Percentiles rank a stretch among this genome's conserved stretches.
These are phyloP conservation scores for Penicillium tannophilum DNA, from an alignment of 495 filamentous ascomycete species.

Conservation along the genomic window DNA sequence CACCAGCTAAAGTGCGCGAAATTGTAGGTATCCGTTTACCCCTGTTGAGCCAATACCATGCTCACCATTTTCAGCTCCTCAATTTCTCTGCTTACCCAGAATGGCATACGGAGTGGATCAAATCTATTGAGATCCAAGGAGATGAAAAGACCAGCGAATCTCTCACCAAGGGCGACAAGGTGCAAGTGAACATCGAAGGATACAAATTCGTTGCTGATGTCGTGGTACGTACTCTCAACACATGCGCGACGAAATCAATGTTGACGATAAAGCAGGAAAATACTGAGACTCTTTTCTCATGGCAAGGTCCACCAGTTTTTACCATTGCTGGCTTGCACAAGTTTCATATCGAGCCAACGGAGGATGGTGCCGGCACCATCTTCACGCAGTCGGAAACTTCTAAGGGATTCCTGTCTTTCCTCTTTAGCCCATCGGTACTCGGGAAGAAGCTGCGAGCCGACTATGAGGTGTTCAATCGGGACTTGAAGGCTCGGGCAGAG, in stretches of 20 bases:
- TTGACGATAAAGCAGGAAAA: conserved; percentile 19
- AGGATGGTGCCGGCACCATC: conserved; percentile 30
- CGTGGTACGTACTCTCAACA: conserved; percentile 18
- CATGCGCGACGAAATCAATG: not conserved
- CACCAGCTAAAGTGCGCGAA: conserved; percentile 33
- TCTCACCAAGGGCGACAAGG: conserved; percentile 23
- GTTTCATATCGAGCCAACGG: conserved; percentile 28
- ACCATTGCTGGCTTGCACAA: conserved; percentile 28
- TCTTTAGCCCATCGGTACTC: conserved; percentile 25
- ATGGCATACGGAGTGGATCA: conserved; percentile 34
- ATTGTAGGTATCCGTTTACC: conserved; percentile 19
- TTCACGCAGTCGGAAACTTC: conserved; percentile 31
- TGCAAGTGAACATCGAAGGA: conserved; percentile 28
- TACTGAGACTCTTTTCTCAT: conserved; percentile 26
- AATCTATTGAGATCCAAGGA: conserved; percentile 21
- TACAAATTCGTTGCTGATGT: conserved; percentile 32
- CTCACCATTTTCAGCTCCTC: conserved; percentile 20
- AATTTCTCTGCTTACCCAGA: conserved; percentile 29
- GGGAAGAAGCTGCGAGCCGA: conserved; percentile 27
- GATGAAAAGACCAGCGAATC: conserved; percentile 16
- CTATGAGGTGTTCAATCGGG: conserved; percentile 25
- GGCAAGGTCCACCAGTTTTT: conserved; percentile 34
- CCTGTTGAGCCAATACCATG: not conserved
- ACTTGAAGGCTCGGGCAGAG: conserved; percentile 30
- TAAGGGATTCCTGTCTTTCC: conserved; percentile 25